Evolutionary conservation across 2,329 filamentous ascomycete genomes (phyloP), one percentile per base, ranked within the genome.

Genomic region (Trichoderma simmonsii): DNA sequence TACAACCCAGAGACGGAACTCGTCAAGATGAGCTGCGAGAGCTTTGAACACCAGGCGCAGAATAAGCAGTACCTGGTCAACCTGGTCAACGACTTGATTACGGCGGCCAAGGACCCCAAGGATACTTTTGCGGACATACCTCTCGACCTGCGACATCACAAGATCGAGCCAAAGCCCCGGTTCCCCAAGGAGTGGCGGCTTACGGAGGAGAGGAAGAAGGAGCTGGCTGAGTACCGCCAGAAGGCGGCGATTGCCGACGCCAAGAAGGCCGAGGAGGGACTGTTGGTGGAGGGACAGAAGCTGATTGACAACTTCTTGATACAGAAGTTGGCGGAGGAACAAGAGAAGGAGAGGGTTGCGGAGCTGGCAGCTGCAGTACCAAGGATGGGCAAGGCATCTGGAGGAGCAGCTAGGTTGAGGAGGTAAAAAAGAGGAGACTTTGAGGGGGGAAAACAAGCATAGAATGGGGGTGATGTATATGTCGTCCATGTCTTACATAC

Each of bases 21-120:
- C 72, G 86, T 98, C 77, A 94, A 93, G 83, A 97, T 99, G 88
- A 94, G 92, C 79, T 93, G 92, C 83, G 96, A 98, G 82, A 90
- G 91, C 79, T 97, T 92, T 81, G 90, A 93, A 79, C 93, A 95
- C 70, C 92, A 94, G 79, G 93, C 95, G 21, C 95, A 98, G 85
- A 99, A 99, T 85, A 99, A 98, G 87, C 90, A 93, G n/a, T 96
- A 96, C 80, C 86, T 99, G 26, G 92, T 90, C 68, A 93, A 97
- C 77, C 82, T 94, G 63, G 88, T 98, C 64, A 86, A 91, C 74
- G 88, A 86, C 64, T 84, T 99, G 75, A 83, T 99, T 72, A 85
- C 84, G 7, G 90, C 93, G 79, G 94, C 95, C 72, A 93, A 90
- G 85, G 91, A 97, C 79, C 85, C 87, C 28, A 88, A 84, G 48